phyloP scores from a whole-genome alignment of 257 asterid genomes.

The Plantago ovata region DNA sequence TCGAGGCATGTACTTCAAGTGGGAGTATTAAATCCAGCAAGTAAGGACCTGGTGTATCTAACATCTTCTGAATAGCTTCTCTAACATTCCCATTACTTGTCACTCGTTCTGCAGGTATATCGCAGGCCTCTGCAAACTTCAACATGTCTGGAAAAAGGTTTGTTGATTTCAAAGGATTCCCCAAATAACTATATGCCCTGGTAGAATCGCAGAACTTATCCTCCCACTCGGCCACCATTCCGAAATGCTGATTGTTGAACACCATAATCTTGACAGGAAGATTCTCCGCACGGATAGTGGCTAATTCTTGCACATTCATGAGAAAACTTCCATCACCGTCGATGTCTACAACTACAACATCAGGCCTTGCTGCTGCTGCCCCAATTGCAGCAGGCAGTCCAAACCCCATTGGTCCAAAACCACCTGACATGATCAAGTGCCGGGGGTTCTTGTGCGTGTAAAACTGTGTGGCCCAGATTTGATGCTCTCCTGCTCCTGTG shows the following conservation, averaged over 20 bases:
- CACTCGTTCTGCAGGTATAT: conserved; percentile 22
- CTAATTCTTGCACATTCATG: conserved; percentile 29
- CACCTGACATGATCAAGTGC: conserved; percentile 20
- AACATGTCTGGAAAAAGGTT: conserved; percentile 24
- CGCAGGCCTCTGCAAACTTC: conserved; percentile 31
- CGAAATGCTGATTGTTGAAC: conserved; percentile 27
- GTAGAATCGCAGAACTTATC: conserved; percentile 19
- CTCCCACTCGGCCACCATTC: conserved; percentile 28
- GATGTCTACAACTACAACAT: conserved; percentile 21
- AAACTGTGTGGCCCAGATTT: conserved; percentile 25
- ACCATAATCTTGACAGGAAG: conserved; percentile 24
- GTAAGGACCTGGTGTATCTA: conserved; percentile 26
- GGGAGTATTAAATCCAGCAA: conserved; percentile 25
- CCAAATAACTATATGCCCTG: conserved; percentile 24
- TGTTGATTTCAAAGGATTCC: conserved; percentile 15
- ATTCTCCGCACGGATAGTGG: conserved; percentile 18
- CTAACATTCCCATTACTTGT: conserved; percentile 1
- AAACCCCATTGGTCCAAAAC: conserved; percentile 19
- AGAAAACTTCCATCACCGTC: conserved; percentile 28
- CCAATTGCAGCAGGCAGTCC: conserved; percentile 26
- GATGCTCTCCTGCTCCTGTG: conserved; percentile 26
- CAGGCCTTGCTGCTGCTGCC: conserved; percentile 25
- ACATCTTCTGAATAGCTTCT: conserved; percentile 23
- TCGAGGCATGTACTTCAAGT: conserved; percentile 20
- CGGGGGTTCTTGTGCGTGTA: conserved; percentile 20